Evolutionary conservation across 352 stramenopile genomes (phyloP).

Genomic region (Globisporangium rhizosaccharum): DNA sequence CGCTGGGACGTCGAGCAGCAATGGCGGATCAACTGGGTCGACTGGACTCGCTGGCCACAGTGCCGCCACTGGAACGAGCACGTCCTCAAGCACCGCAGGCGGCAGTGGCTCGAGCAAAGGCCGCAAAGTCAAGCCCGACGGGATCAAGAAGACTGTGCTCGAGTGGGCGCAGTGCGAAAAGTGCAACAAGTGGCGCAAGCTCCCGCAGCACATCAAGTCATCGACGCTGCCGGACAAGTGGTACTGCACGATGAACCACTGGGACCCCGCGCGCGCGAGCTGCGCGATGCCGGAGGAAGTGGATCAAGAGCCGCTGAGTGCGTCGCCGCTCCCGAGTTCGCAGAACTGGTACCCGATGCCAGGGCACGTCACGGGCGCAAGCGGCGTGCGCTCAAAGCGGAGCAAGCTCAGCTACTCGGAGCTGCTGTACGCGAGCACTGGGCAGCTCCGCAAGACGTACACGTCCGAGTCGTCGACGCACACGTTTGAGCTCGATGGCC

Average conservation of each 20-base stretch:
- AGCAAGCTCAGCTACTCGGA: conserved; percentile 83
- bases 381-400: conserved; percentile 31
- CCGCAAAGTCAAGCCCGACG: conserved; percentile 13
- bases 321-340: conserved; percentile 36
- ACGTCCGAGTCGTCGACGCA: conserved; percentile 72
- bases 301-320: conserved; percentile 60
- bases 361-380: conserved; percentile 22
- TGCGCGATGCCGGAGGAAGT: conserved; percentile 71
- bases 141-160: conserved; percentile 73
- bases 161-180: conserved; percentile 96
- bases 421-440: conserved; percentile 71
- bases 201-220: conserved; percentile 89
- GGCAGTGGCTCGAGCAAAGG: conserved; percentile 7
- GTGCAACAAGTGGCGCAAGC: conserved; percentile 95
- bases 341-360: conserved; percentile 60
- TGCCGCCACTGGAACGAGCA: not conserved
- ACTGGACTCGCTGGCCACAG: not conserved
- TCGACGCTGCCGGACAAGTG: conserved; percentile 93
- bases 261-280: conserved; percentile 80
- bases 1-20: too few species aligned
- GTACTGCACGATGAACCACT: conserved; percentile 96
- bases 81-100: not conserved
- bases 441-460: conserved; percentile 78
- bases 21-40: not conserved
- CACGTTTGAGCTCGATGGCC: conserved; percentile 71